Evolutionary conservation across 768 basidiomycete genomes (phyloP).

Genomic region (Phlebiopsis flavidoalba): DNA sequence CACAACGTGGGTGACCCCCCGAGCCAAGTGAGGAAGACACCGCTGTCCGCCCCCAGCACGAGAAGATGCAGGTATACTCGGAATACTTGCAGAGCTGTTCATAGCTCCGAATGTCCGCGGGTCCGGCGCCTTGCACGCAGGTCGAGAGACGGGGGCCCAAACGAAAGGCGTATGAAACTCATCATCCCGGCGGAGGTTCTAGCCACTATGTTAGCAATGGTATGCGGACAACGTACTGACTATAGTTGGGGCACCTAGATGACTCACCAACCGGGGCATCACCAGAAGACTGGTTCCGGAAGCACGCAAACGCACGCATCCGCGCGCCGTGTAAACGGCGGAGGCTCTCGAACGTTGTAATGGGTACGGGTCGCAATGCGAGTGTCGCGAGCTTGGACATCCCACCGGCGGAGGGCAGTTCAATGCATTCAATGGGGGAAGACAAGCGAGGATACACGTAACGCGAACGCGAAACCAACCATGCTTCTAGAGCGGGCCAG

Average conservation of each 20-base stretch:
- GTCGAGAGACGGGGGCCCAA: not conserved
- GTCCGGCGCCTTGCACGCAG: not conserved
- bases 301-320: not conserved
- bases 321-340: not conserved
- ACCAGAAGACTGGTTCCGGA: not conserved
- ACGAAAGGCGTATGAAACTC: not conserved
- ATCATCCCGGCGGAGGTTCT: not conserved
- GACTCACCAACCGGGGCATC: not conserved
- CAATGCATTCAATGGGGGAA: not conserved
- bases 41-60: not conserved
- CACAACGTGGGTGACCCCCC: not conserved
- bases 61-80: not conserved
- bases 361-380: not conserved
- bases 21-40: not conserved
- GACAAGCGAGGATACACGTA: not conserved
- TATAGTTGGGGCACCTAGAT: not conserved
- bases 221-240: not conserved
- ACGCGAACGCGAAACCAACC: not conserved
- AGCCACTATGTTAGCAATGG: not conserved
- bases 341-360: not conserved
- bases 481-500: conserved; percentile 4
- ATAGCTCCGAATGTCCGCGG: not conserved
- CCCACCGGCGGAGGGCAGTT: not conserved
- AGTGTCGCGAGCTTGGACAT: not conserved
- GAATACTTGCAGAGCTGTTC: not conserved